Percentiles rank a stretch among this genome's conserved stretches.
These are phyloP conservation scores for Dendrobium nobile DNA, from an alignment of 106 monocot species.

Conservation along the genomic window DNA sequence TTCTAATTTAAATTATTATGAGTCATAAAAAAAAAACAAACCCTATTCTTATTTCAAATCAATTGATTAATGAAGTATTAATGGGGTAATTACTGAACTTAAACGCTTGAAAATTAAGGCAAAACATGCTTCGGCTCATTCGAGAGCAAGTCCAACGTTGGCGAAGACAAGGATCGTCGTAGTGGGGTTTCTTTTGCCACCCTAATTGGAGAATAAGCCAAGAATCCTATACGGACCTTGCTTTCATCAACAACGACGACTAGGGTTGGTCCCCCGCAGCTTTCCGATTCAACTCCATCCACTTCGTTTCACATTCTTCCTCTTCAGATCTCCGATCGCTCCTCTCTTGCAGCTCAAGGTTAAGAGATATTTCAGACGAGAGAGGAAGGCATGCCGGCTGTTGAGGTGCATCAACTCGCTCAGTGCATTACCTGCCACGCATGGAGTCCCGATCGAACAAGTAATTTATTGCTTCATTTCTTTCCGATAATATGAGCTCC, in stretches of 20 bases:
- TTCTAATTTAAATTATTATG: too few species aligned
- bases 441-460: constrained; percentile 61
- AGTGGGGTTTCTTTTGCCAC: neutral
- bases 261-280: neutral
- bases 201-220: neutral
- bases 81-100: too few species aligned
- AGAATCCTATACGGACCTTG: neutral
- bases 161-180: neutral
- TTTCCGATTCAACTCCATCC: neutral
- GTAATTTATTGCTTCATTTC: constrained; percentile 15
- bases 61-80: too few species aligned
- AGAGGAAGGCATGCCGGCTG: constrained; percentile 37
- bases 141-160: neutral
- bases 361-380: neutral
- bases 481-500: neutral
- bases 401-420: constrained; percentile 52
- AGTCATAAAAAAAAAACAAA: too few species aligned
- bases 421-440: constrained; percentile 83
- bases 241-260: neutral
- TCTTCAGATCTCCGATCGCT: neutral
- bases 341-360: neutral
- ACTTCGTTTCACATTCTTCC: neutral
- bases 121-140: neutral
- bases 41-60: too few species aligned
- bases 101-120: too few species aligned